Evolutionary conservation across 1,139 yeast species (phyloP).

Genomic region (Yamadazyma atmosphaerica): DNA sequence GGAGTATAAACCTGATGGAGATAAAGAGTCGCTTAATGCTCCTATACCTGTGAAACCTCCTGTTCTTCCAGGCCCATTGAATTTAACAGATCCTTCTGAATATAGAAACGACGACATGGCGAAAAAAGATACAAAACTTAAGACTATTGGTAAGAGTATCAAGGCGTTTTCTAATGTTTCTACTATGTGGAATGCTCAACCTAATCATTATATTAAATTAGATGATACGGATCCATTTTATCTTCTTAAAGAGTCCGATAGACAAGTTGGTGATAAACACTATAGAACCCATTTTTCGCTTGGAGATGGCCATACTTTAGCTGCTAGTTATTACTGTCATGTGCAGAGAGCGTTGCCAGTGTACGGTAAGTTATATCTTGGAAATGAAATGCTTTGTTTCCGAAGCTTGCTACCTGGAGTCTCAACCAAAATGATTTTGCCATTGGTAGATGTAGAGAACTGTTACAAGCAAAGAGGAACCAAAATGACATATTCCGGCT

Average conservation of each 20-base stretch:
- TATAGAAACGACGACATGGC: constrained; percentile 15
- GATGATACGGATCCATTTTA: constrained; percentile 43
- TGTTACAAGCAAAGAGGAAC: constrained; percentile 63
- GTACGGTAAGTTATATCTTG: constrained; percentile 80
- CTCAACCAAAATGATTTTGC: constrained; percentile 80
- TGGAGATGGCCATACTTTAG: constrained; percentile 51
- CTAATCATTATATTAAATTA: constrained; percentile 54
- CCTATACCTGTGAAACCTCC: constrained; percentile 9
- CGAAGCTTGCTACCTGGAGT: constrained; percentile 80
- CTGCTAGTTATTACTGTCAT: constrained; percentile 76
- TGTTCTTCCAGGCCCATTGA: constrained; percentile 25
- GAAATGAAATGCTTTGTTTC: constrained; percentile 68
- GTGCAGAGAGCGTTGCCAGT: constrained; percentile 70
- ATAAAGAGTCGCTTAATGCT: constrained; percentile 2
- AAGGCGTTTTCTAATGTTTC: constrained; percentile 40
- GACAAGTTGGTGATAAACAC: constrained; percentile 48
- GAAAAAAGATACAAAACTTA: constrained; percentile 17
- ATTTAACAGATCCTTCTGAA: constrained; percentile 31
- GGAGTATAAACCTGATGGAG: constrained; percentile 7
- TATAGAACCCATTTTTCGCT: constrained; percentile 70
- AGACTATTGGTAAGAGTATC: constrained; percentile 27
- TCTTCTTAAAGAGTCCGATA: constrained; percentile 41
- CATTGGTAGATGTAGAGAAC: constrained; percentile 68
- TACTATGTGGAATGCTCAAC: constrained; percentile 63
- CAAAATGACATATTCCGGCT: constrained; percentile 55